These are phyloP conservation scores for Gossypium herbaceum DNA, from an alignment of 345 rosid genomes.

Conservation along the genomic window DNA sequence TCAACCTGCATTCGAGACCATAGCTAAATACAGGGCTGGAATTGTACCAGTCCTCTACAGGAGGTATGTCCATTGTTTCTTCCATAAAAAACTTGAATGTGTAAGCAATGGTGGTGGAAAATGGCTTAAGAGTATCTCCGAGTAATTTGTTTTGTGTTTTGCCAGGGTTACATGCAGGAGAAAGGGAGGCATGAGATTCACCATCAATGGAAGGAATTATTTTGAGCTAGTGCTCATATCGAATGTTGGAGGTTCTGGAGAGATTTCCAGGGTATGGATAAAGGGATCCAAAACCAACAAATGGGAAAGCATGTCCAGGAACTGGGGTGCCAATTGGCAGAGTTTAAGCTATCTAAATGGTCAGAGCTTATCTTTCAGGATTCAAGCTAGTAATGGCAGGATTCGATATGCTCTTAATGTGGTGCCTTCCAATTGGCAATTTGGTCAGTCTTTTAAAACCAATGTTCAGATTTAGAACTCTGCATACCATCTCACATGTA, in stretches of 20 bases:
- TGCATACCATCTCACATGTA: not conserved
- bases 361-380: conserved; percentile 56
- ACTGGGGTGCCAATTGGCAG: conserved; percentile 75
- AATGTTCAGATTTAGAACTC: conserved; percentile 44
- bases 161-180: conserved; percentile 57
- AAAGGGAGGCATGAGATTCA: conserved; percentile 70
- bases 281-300: conserved; percentile 48
- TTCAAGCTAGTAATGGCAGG: conserved; percentile 46
- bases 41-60: conserved; percentile 63
- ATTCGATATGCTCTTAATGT: conserved; percentile 38
- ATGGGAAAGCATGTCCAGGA: conserved; percentile 63
- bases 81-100: not conserved
- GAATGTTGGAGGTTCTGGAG: conserved; percentile 64
- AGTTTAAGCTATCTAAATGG: conserved; percentile 60
- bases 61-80: conserved; percentile 29
- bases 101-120: not conserved
- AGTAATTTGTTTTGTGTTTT: not conserved
- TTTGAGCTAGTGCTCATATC: conserved; percentile 71
- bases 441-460: conserved; percentile 62
- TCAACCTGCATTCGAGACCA: conserved; percentile 70
- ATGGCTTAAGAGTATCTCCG: not conserved
- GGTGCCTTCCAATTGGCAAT: conserved; percentile 54
- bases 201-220: conserved; percentile 57
- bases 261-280: conserved; percentile 46
- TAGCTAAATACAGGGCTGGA: conserved; percentile 65